These are phyloP conservation scores for Coemansia sp. DNA, from an alignment of 192 early-diverging fungal species.

Conservation along the genomic window DNA sequence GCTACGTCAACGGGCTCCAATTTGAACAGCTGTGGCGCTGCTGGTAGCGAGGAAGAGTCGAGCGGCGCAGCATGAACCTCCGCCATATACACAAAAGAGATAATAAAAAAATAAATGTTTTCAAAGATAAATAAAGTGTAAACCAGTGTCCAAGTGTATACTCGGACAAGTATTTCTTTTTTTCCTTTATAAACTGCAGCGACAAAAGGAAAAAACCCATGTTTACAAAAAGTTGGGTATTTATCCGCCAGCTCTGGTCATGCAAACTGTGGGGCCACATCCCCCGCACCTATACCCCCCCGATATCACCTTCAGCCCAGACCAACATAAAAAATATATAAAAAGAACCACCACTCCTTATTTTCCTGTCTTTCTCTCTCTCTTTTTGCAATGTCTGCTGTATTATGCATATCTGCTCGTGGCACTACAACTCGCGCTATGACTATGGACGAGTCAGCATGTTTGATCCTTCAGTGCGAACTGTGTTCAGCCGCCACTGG, in stretches of 20 bases:
- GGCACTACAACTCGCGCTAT: neutral
- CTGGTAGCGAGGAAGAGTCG: neutral
- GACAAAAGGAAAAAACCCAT: no score
- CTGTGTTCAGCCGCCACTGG: neutral
- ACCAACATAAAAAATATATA: neutral
- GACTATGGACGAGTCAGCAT: slow-evolving; percentile 16
- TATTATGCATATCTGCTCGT: slow-evolving; percentile 8
- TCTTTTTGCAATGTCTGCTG: neutral
- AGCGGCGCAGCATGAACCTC: no score
- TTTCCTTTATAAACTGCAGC: no score
- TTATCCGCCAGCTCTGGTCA: neutral
- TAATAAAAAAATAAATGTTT: neutral
- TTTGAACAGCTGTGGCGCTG: slow-evolving; percentile 53
- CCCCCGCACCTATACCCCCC: no score
- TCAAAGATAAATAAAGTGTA: no score
- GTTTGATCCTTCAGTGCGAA: neutral
- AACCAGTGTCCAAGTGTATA: no score
- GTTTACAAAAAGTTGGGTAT: neutral
- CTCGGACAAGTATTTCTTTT: neutral
- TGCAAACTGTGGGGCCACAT: neutral
- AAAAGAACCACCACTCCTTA: no score
- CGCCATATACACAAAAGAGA: neutral
- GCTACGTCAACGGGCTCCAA: slow-evolving; percentile 52
- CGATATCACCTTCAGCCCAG: neutral
- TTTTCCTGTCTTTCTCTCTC: neutral